Conservation (phyloP, 768 basidiomycete genomes). For the Leucogyrophana mollusca region DNA sequence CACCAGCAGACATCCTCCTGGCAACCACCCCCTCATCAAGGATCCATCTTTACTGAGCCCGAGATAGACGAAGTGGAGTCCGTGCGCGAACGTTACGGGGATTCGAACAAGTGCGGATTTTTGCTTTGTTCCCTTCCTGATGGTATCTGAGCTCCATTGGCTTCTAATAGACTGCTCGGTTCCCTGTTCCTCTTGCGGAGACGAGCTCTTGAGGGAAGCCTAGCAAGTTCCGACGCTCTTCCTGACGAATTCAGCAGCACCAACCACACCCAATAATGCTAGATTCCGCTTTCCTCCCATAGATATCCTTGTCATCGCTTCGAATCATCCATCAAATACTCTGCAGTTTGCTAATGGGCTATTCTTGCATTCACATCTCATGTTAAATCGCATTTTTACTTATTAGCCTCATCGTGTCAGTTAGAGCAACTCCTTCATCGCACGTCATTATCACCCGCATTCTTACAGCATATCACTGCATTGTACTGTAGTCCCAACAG, state of each 20-base stretch:
- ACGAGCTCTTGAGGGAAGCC: conserved; percentile 23
- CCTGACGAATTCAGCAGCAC: too few relatives aligned
- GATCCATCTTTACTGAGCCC: conserved; percentile 1
- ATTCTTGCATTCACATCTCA: too few relatives aligned
- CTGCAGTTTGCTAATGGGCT: too few relatives aligned
- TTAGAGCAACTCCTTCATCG: too few relatives aligned
- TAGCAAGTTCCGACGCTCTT: not conserved
- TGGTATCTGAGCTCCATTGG: not conserved
- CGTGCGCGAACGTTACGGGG: conserved; percentile 62
- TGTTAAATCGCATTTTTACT: too few relatives aligned
- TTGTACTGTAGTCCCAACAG: conserved; percentile 7
- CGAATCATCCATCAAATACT: too few relatives aligned
- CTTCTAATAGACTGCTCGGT: conserved; percentile 51
- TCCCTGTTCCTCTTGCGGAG: conserved; percentile 65
- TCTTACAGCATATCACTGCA: conserved; percentile 6
- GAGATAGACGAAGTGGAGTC: conserved; percentile 39
- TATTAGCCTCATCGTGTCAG: too few relatives aligned
- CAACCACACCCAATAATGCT: too few relatives aligned
- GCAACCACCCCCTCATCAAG: too few relatives aligned
- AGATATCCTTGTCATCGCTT: too few relatives aligned
- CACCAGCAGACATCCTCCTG: too few relatives aligned
- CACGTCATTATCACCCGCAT: not conserved
- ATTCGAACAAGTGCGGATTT: conserved; percentile 56
- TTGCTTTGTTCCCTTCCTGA: conserved; percentile 3
- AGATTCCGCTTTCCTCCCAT: too few relatives aligned